Conservation (phyloP, 768 basidiomycete genomes). For the Scleroderma bovista region DNA sequence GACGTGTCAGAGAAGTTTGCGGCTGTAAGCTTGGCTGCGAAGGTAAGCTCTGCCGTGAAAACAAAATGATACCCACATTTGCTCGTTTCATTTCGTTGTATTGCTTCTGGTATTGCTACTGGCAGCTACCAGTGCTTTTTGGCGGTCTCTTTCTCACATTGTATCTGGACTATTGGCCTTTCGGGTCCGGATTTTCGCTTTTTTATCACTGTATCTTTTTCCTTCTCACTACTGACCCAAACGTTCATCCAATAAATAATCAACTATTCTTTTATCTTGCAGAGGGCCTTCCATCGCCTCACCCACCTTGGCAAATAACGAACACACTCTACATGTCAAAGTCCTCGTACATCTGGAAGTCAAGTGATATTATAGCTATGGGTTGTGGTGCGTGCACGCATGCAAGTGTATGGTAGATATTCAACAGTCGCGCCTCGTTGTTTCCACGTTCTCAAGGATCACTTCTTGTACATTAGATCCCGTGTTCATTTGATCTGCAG, state of each 20-base stretch:
- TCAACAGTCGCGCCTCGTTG: not conserved
- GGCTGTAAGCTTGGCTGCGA: conserved; percentile 25
- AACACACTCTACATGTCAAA: not conserved
- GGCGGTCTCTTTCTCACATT: not conserved
- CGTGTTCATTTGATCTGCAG: not conserved
- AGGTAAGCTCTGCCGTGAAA: conserved; percentile 20
- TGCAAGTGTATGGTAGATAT: not conserved
- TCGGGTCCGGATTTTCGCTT: not conserved
- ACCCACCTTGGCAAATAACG: conserved; percentile 20
- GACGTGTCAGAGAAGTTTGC: conserved; percentile 22
- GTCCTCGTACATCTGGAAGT: not conserved
- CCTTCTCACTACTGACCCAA: conserved; percentile 3
- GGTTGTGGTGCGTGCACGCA: not conserved
- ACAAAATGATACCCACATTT: conserved; percentile 8
- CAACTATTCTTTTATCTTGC: conserved; percentile 9
- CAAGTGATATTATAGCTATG: not conserved
- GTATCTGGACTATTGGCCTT: not conserved
- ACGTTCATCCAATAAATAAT: conserved; percentile 19
- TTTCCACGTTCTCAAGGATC: not conserved
- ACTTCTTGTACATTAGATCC: not conserved
- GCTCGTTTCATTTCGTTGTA: not conserved
- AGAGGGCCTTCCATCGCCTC: conserved; percentile 26
- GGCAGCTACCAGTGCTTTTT: not conserved
- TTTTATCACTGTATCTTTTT: not conserved
- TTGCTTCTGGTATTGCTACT: not conserved